A percentile compares a stretch with the other conserved stretches of the same genome.
These are phyloP conservation scores for Saccharomycopsis amapae DNA, from an alignment of 805 yeast genomes.

Conservation along the genomic window DNA sequence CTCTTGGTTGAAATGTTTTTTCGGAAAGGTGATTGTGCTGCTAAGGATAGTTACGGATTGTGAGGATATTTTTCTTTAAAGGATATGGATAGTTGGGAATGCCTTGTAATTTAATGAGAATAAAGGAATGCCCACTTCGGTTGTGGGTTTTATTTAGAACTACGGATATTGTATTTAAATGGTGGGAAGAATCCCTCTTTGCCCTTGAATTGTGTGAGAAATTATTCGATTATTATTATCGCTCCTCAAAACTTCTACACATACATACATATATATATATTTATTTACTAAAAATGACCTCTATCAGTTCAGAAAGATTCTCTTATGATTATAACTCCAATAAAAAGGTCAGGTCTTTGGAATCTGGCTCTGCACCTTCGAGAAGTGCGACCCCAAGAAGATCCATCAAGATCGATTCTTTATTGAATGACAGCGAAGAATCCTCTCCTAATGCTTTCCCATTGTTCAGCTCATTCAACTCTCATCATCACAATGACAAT, in stretches of 20 bases:
- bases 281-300: no score
- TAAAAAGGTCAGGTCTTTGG: conserved; percentile 1
- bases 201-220: no score
- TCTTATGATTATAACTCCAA: neutral
- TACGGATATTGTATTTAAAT: no score
- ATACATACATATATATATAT: no score
- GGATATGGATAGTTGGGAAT: no score
- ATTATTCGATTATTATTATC: no score
- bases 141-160: no score
- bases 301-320: conserved; percentile 11
- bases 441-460: conserved; percentile 16
- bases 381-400: conserved; percentile 14
- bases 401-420: conserved; percentile 16
- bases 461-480: conserved; percentile 11
- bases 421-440: conserved; percentile 14
- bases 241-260: no score
- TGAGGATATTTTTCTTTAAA: no score
- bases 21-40: neutral
- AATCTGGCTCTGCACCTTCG: neutral
- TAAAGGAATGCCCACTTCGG: no score
- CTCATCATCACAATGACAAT: neutral
- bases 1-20: neutral
- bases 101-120: no score
- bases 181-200: no score
- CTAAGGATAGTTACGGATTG: neutral